phyloP scores from a whole-genome alignment of 352 stramenopile species.

The Phytopythium boreale region DNA sequence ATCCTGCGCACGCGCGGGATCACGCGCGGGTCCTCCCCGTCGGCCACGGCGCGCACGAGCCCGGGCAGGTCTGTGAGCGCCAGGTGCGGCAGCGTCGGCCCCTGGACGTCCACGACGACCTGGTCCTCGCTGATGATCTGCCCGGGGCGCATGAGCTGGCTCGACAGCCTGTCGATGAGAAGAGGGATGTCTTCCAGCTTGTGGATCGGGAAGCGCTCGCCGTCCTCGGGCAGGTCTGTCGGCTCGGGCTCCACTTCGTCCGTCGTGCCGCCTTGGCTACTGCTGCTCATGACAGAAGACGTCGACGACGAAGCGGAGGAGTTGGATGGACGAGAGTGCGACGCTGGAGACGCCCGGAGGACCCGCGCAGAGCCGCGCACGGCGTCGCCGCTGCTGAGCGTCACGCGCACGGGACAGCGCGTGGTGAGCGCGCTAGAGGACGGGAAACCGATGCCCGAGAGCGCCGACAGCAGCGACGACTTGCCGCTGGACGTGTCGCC shows the following conservation, averaged over 20 bases:
- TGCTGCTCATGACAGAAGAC: slow-evolving; percentile 13
- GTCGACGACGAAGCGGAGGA: not conserved
- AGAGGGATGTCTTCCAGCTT: slow-evolving; percentile 35
- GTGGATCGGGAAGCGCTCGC: slow-evolving; percentile 16
- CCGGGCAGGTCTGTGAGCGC: slow-evolving; percentile 82
- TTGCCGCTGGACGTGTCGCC: slow-evolving; percentile 89
- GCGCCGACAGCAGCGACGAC: slow-evolving; percentile 80
- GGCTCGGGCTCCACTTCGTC: slow-evolving; percentile 6
- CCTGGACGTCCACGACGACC: slow-evolving; percentile 68
- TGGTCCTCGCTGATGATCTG: slow-evolving; percentile 70
- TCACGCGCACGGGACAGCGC: slow-evolving; percentile 73
- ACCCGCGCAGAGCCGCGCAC: slow-evolving; percentile 59
- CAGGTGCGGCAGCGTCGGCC: slow-evolving; percentile 61
- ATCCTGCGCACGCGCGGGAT: slow-evolving; percentile 68
- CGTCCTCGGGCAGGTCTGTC: slow-evolving; percentile 14
- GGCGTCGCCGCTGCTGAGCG: slow-evolving; percentile 35
- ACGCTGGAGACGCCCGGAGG: slow-evolving; percentile 35
- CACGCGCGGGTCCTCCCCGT: slow-evolving; percentile 59
- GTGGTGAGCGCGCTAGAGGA: slow-evolving; percentile 74
- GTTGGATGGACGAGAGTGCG: not conserved
- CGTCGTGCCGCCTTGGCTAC: slow-evolving; percentile 3
- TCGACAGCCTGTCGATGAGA: slow-evolving; percentile 40
- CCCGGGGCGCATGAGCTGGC: slow-evolving; percentile 59
- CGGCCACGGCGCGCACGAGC: slow-evolving; percentile 62
- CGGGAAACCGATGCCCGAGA: slow-evolving; percentile 80